Evolutionary conservation across 2,329 filamentous ascomycete genomes (phyloP).

Genomic region (Ophiostoma angusticollis): DNA sequence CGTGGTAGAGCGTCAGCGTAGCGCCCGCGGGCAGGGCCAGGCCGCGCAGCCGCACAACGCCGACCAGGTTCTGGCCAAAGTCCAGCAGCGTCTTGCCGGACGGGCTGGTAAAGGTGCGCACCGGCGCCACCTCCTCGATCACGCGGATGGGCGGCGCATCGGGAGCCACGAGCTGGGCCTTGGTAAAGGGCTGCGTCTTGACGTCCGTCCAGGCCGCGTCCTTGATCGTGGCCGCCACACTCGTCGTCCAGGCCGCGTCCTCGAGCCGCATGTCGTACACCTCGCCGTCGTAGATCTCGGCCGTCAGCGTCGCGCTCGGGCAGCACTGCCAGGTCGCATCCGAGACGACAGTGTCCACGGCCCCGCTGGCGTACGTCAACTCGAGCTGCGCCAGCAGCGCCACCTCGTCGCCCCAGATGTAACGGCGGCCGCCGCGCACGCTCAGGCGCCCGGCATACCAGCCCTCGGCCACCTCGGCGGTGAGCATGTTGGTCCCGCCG

Average conservation of each 20-base stretch:
- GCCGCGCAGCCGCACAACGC: constrained; percentile 33
- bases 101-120: constrained; percentile 20
- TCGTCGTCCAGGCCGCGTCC: constrained; percentile 16
- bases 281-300: constrained; percentile 41
- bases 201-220: too few species aligned
- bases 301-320: too few species aligned
- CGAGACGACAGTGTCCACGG: too few species aligned
- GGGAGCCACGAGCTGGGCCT: too few species aligned
- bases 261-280: constrained; percentile 26
- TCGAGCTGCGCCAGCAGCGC: constrained; percentile 27
- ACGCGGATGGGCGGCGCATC: too few species aligned
- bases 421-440: constrained; percentile 13
- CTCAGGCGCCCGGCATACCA: constrained; percentile 28
- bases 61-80: constrained; percentile 47
- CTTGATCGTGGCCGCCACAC: neutral
- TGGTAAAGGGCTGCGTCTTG: too few species aligned
- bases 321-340: too few species aligned
- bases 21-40: too few species aligned
- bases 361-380: constrained; percentile 11
- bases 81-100: constrained; percentile 37
- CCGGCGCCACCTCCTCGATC: constrained; percentile 20
- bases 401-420: constrained; percentile 27
- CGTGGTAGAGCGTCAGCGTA: too few species aligned
- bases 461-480: constrained; percentile 29
- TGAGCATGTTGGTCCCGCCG: constrained; percentile 20